Base-by-base conservation (phyloP, 495 filamentous ascomycete species). In the Aspergillus bridgeri region DNA sequence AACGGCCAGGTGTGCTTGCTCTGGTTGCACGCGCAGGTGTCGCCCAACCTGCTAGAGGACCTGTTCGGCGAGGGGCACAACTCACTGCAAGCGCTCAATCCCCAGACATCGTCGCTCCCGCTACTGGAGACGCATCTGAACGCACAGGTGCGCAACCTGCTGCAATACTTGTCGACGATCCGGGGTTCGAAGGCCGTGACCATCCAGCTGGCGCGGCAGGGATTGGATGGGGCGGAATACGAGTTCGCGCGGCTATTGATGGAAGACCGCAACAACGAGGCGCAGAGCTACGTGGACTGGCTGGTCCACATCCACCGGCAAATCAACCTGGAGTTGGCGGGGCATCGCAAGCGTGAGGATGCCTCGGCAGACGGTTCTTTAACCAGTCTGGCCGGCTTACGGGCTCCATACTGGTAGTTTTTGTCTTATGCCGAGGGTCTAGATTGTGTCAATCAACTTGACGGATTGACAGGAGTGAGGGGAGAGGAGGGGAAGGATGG, bases 211-310 rank as follows among this genome's bases (percentile, higher is more conserved):
- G 94, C 94, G 6, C 79, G 94, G 23, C 94, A 99, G 74, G 92
- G 92, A 0, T 77, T 98, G 3, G 94, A 99, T 65, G 94, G 94
- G 0, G 90, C 92, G 2, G 94, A 99, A 73, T 97, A 89, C 61
- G 94, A 99, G 73, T 99, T 97, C 75, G 94, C 95, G 43, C 77
- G 91, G 44, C 75, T 92, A 69, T 73, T 99, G 61, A 83, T 96
- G 51, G 94, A 99, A 75, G 94, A 99, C 68, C 82, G 94, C 60
- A 98, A 98, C 72, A 96, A 95, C 61, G 94, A 99, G 73, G 94
- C 94, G 29, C 90, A 93, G 72, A 93, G 88, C 63, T 98, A 99
- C 75, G 94, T 98, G 18, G 94, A 99, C 74, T 99, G 94, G 94
- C 73, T 99, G 71, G 94, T 99, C 53, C 91, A 96, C 74, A 77